phyloP scores from a whole-genome alignment of 331 rosid genomes.

The Arachis monticola region DNA sequence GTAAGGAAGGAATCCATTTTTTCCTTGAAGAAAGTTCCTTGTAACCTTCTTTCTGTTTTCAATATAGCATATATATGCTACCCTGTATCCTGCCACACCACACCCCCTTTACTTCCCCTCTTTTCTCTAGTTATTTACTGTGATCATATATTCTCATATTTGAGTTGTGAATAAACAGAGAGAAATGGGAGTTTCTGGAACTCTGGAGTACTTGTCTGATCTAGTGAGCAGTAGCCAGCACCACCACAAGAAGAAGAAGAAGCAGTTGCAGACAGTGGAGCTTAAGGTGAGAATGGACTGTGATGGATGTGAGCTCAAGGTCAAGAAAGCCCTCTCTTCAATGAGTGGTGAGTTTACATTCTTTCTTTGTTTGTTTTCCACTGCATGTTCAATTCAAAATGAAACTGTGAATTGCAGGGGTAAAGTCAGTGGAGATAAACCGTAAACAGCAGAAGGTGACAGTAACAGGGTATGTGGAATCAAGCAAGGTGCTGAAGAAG shows the following conservation, averaged over 20 bases:
- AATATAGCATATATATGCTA: constrained; percentile 28
- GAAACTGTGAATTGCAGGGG: constrained; percentile 60
- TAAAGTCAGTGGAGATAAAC: constrained; percentile 87
- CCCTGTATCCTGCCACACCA: constrained; percentile 2
- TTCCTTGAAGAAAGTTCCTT: constrained; percentile 45
- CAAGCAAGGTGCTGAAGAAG: constrained; percentile 91
- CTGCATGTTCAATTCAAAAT: not conserved
- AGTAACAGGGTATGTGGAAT: constrained; percentile 79
- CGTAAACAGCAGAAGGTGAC: constrained; percentile 95
- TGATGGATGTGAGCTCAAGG: constrained; percentile 98
- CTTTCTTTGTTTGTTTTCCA: not conserved
- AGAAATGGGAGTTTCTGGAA: constrained; percentile 89
- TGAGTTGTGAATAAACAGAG: constrained; percentile 27
- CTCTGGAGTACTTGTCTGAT: constrained; percentile 87
- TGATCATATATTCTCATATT: constrained; percentile 22
- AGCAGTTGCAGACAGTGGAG: constrained; percentile 87
- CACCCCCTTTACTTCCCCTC: constrained; percentile 11
- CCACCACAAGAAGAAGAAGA: constrained; percentile 70
- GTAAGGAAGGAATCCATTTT: constrained; percentile 62
- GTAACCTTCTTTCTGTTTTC: constrained; percentile 47
- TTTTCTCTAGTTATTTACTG: not conserved
- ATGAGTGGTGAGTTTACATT: constrained; percentile 58
- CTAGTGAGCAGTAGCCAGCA: constrained; percentile 64
- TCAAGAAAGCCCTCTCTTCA: constrained; percentile 86
- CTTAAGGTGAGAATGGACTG: constrained; percentile 96